phyloP scores from a whole-genome alignment of 2,329 filamentous ascomycete genomes.

The Thielaviopsis ethacetica region DNA sequence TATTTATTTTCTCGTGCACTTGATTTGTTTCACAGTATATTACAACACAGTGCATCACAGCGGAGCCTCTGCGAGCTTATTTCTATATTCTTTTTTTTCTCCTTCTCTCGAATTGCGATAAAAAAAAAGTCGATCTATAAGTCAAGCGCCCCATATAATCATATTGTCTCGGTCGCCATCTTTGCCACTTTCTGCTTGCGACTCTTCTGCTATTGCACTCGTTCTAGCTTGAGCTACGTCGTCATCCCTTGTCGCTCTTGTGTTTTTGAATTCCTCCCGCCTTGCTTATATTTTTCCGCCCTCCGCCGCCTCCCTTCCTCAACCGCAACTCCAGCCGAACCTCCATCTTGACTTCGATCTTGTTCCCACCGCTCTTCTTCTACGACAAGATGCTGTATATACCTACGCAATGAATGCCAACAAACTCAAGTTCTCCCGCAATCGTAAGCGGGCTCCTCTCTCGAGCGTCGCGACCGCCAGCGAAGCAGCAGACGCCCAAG shows the following conservation, averaged over 20 bases:
- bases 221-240: background rate
- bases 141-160: background rate
- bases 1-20: background rate
- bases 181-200: background rate
- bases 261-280: background rate
- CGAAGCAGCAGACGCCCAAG: conserved; percentile 12
- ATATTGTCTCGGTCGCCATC: background rate
- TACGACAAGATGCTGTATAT: conserved; percentile 10
- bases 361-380: background rate
- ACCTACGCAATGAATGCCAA: conserved; percentile 6
- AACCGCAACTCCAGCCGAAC: background rate
- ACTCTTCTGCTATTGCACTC: background rate
- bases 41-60: background rate
- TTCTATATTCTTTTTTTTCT: background rate
- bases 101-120: background rate
- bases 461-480: conserved; percentile 1
- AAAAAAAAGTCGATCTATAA: no score
- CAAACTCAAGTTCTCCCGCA: conserved; percentile 11
- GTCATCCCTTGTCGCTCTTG: background rate
- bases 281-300: background rate
- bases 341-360: background rate
- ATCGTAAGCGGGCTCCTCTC: conserved; percentile 6
- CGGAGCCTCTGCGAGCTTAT: background rate
- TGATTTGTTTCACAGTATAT: background rate
- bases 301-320: background rate